Conservation (phyloP, 345 rosid genomes). For the Laguncularia racemosa region DNA sequence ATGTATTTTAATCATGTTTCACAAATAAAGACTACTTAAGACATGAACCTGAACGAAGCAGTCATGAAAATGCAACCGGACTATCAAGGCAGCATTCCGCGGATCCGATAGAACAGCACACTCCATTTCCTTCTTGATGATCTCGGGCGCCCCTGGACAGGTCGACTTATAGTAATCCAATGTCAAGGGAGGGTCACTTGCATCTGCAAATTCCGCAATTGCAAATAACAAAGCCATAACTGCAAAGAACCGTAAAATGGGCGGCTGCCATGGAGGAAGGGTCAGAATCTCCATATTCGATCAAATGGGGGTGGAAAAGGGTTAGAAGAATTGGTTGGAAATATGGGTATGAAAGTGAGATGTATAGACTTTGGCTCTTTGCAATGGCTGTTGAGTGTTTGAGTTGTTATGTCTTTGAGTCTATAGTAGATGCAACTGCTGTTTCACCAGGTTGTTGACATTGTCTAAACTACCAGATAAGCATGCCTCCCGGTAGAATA, state of each 20-base stretch:
- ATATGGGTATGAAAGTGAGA: conserved; percentile 21
- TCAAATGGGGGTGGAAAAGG: not conserved
- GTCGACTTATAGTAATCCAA: conserved; percentile 61
- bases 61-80: conserved; percentile 82
- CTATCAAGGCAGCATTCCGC: conserved; percentile 64
- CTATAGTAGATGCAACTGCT: conserved; percentile 67
- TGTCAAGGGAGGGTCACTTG: conserved; percentile 39
- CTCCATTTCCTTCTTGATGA: conserved; percentile 79
- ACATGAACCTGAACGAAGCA: conserved; percentile 75
- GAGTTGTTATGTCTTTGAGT: conserved; percentile 17
- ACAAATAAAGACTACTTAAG: not conserved
- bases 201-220: conserved; percentile 16
- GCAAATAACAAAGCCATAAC: conserved; percentile 16
- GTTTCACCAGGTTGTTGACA: conserved; percentile 44
- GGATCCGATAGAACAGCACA: conserved; percentile 80
- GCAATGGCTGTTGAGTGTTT: conserved; percentile 3
- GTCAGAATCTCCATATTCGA: conserved; percentile 10
- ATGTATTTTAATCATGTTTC: too few relatives aligned
- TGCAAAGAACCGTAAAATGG: conserved; percentile 6
- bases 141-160: conserved; percentile 60
- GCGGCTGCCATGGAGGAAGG: not conserved
- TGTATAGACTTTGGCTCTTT: conserved; percentile 13
- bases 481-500: too few relatives aligned
- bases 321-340: conserved; percentile 15
- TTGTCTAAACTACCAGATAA: not conserved